Percentiles rank a stretch among this genome's conserved stretches.
phyloP scores from a whole-genome alignment of 805 yeast genomes.

The Citeromyces nyonsensis region DNA sequence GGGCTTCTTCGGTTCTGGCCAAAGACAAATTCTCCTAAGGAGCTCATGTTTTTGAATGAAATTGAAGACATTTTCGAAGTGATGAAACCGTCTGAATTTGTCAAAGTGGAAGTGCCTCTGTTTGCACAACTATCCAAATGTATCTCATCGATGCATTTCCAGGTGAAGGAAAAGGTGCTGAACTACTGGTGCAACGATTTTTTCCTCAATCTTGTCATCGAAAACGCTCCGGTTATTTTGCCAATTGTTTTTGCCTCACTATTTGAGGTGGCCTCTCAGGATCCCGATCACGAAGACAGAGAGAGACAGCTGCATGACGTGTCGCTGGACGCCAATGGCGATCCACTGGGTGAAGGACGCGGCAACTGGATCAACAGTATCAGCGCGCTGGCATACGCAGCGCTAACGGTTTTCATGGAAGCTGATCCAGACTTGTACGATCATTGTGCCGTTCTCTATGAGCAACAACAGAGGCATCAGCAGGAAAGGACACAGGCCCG shows the following conservation, averaged over 20 bases:
- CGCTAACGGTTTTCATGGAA: conserved; percentile 84
- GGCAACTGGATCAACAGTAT: conserved; percentile 90
- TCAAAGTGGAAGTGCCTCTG: conserved; percentile 81
- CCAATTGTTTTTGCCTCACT: conserved; percentile 87
- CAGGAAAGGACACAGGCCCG: conserved; percentile 45
- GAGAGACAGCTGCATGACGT: conserved; percentile 3
- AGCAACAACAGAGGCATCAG: conserved; percentile 65
- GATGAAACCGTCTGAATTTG: conserved; percentile 85
- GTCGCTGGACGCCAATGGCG: conserved; percentile 6
- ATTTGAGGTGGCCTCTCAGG: conserved; percentile 56
- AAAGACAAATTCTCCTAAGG: conserved; percentile 86
- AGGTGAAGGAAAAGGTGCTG: conserved; percentile 89
- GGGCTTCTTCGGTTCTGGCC: conserved; percentile 95
- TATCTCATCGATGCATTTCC: conserved; percentile 90
- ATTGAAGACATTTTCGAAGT: conserved; percentile 94
- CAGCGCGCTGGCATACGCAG: conserved; percentile 79
- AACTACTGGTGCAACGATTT: conserved; percentile 93
- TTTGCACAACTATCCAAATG: conserved; percentile 91
- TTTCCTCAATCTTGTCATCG: conserved; percentile 79
- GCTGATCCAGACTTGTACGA: conserved; percentile 84
- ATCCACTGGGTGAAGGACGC: conserved; percentile 2
- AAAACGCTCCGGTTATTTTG: conserved; percentile 80
- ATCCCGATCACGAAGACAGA: conserved; percentile 10
- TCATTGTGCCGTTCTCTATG: conserved; percentile 79
- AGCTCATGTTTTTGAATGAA: conserved; percentile 90